These are phyloP conservation scores for Pseudocercospora cruenta DNA, from an alignment of 2,329 filamentous ascomycete species.

Conservation along the genomic window DNA sequence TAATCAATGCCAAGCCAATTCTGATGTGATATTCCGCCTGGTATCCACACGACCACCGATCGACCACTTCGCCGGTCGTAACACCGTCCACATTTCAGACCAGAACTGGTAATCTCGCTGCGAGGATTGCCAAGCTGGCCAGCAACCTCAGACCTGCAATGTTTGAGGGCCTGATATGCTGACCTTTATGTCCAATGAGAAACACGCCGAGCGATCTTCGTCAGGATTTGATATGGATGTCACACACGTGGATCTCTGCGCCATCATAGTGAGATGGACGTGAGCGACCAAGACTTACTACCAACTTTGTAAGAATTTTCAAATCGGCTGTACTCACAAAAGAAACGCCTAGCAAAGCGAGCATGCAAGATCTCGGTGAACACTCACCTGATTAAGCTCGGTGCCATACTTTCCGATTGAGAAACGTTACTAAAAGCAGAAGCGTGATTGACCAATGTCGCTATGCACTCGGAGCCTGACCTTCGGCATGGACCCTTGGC, in stretches of 20 bases:
- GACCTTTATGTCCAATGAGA: constrained; percentile 1
- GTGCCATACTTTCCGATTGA: constrained; percentile 1
- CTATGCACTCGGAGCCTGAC: not conserved
- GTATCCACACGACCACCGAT: constrained; percentile 3
- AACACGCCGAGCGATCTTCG: not conserved
- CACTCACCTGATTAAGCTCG: not conserved
- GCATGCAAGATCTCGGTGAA: not conserved
- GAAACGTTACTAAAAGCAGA: not conserved
- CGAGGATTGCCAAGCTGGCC: not conserved
- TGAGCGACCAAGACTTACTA: not conserved
- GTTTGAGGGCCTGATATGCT: not conserved
- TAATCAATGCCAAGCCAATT: not conserved
- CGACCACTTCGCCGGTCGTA: not conserved
- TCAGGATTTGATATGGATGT: not conserved
- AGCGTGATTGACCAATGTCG: constrained; percentile 4
- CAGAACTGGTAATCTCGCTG: not conserved
- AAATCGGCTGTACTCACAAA: not conserved
- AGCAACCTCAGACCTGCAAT: not conserved
- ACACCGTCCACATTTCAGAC: constrained; percentile 3
- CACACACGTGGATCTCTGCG: not conserved
- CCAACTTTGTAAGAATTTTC: not conserved
- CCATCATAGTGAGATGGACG: not conserved
- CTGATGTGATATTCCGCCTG: not conserved
- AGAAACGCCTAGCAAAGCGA: not conserved
- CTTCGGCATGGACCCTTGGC: constrained; percentile 4